Evolutionary conservation across 345 rosid genomes (phyloP), one percentile per base, ranked within the genome.

Genomic region (Heritiera littoralis): DNA sequence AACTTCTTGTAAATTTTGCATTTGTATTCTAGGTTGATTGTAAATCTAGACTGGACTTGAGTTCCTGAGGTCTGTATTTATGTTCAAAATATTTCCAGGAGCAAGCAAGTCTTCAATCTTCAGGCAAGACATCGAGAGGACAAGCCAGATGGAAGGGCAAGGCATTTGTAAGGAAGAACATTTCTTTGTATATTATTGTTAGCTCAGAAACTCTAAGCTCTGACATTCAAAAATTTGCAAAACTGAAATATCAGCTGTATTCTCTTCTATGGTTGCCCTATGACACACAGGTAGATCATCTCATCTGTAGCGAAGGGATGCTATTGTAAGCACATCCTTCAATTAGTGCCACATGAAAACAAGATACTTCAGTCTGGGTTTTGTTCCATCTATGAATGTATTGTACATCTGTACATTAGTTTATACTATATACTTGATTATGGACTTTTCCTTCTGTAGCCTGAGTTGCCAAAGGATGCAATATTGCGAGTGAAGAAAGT

Each of bases 171-270:
- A 92, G 88, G 82, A 90, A 90, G 83, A 89, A 81, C 81, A 85
- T 82, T 15, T 82, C 96, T 73, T 88, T 88, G 3, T 91, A 88
- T 83, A 85, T 86, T 88, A 92, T 83, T 92, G 78, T 94, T 64
- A 90, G 92, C 88, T 92, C 99, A 52, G 92, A 92, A 77, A 83
- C 85, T 74, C 78, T 96, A 12, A 94, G 99, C 98, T 87, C 91
- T 83, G 95, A 96, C 85, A 87, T 96, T 83, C 84, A 82, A 85
- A 97, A 92, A 81, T 94, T 94, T 82, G 92, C 94, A 52, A 89
- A 90, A 75, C 85, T 85, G 75, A 96, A 96, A 82, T 94, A 92
- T 84, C 88, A 92, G 9, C 64, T n/a, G 38, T 63, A 49, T 51
- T 51, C 38, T 35, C 3, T 35, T 35, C 3, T 28, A 28, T 52